Evolutionary conservation across 257 asterid genomes (phyloP).

Genomic region (Nicotiana sylvestris): DNA sequence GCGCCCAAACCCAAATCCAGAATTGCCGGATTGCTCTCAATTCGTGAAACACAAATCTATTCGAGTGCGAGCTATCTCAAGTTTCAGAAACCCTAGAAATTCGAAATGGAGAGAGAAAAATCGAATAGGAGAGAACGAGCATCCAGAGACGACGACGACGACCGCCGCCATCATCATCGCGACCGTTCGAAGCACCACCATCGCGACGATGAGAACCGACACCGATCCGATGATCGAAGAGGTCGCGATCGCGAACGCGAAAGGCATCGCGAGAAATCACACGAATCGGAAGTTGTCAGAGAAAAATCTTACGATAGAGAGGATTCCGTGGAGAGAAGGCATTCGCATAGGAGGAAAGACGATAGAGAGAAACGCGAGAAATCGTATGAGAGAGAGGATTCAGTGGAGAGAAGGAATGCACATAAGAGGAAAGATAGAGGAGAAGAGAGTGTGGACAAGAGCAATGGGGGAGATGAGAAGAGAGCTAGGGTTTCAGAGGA

Average conservation of each 20-base stretch:
- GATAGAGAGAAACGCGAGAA: slow-evolving; percentile 23
- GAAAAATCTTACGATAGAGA: too few relatives aligned
- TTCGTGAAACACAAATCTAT: background rate
- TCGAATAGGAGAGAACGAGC: slow-evolving; percentile 61
- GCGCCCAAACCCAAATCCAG: too few relatives aligned
- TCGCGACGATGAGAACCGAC: slow-evolving; percentile 22
- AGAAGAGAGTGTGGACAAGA: slow-evolving; percentile 51
- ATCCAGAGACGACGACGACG: slow-evolving; percentile 23
- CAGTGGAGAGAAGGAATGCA: slow-evolving; percentile 44
- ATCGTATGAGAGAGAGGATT: slow-evolving; percentile 52
- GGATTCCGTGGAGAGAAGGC: too few relatives aligned
- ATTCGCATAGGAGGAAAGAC: too few relatives aligned
- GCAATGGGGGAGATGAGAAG: slow-evolving; percentile 16
- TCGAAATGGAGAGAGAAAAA: slow-evolving; percentile 46
- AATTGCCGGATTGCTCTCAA: too few relatives aligned
- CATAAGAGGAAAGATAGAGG: slow-evolving; percentile 66
- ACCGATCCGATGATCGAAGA: slow-evolving; percentile 32
- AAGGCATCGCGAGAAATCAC: slow-evolving; percentile 12
- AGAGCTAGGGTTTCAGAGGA: slow-evolving; percentile 19
- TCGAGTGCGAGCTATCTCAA: background rate
- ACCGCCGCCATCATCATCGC: slow-evolving; percentile 32
- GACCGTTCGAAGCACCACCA: slow-evolving; percentile 32
- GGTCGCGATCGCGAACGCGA: slow-evolving; percentile 45
- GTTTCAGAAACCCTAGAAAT: background rate
- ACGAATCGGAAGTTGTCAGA: too few relatives aligned